Evolutionary conservation across 441 rosid genomes (phyloP), one percentile per base, ranked within the genome.

Genomic region (Pelargonium myrrhifolium): DNA sequence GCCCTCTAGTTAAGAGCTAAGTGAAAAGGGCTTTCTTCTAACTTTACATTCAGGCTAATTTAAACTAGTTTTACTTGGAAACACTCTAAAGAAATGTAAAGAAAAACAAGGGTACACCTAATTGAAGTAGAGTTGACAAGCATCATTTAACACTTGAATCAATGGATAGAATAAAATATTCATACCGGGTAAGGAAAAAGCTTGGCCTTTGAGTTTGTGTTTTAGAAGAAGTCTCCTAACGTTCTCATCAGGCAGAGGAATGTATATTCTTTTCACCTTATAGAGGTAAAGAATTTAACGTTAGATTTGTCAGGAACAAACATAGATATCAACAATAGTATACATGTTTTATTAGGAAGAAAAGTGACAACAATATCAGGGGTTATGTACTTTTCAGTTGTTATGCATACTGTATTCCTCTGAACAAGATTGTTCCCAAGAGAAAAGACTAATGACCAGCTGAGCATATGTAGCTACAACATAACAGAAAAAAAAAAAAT

Each of bases 211-310:
- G 70, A 93, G 82, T 72, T 84, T 88, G 75, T 81, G 73, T 76
- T 80, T 84, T 6, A 90, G 79, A 72, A 93, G 97, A 76, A 83
- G 77, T 78, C 79, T 83, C 73, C 98, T 86, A 31, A 90, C 86
- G 64, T 81, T 85, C 68, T 81, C 82, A 77, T 90, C 90, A 8
- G 98, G 98, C 39, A 93, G 74, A 10, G 98, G 97, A 53, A 93
- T 77, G 63, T 93, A 90, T 73, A 93, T 93, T 83, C 92, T 85
- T 85, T 92, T 92, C 21, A 90, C 98, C 98, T 92, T n/a, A 47
- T 14, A n/a, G 15, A 47, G 82, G 73, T 71, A 73, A 74, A 72
- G 45, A 62, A 11, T 71, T 49, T 67, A 56, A 76, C 39, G 70
- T 17, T 42, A 66, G 69, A 51, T 66, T 18, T 59, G 67, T 66